These are phyloP conservation scores for Citropsis articulata DNA, from an alignment of 345 rosid genomes.

Conservation along the genomic window DNA sequence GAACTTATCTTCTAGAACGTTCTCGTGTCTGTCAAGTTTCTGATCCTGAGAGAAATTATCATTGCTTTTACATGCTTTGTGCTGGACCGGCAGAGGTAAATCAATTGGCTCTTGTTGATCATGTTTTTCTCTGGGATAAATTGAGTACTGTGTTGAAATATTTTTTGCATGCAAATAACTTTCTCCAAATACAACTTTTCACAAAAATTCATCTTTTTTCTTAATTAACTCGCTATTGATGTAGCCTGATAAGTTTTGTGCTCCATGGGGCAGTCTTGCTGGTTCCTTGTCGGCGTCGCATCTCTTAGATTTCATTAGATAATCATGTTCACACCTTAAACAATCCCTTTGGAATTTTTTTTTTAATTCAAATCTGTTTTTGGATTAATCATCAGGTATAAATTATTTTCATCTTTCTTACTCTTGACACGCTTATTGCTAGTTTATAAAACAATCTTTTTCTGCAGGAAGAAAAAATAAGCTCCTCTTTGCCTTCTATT, in stretches of 20 bases:
- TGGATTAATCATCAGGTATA: too few relatives aligned
- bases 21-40: conserved; percentile 99
- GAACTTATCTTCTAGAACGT: conserved; percentile 93
- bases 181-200: neutral
- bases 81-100: conserved; percentile 84
- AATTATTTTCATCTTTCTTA: too few relatives aligned
- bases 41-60: conserved; percentile 98
- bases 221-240: neutral
- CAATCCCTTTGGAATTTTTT: neutral
- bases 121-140: neutral
- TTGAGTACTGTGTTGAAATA: neutral
- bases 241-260: neutral
- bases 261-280: neutral
- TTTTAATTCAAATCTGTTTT: too few relatives aligned
- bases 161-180: neutral
- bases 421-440: too few relatives aligned
- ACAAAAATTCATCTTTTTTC: neutral
- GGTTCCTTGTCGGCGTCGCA: neutral
- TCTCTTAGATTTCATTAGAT: neutral
- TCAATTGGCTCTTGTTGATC: neutral
- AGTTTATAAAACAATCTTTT: too few relatives aligned
- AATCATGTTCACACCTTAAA: neutral
- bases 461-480: too few relatives aligned
- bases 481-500: too few relatives aligned
- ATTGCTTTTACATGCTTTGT: conserved; percentile 99